Evolutionary conservation across 2,329 filamentous ascomycete species (phyloP), one percentile per base, ranked within the genome.

Genomic region (Aspergillus brunneoviolaceus): DNA sequence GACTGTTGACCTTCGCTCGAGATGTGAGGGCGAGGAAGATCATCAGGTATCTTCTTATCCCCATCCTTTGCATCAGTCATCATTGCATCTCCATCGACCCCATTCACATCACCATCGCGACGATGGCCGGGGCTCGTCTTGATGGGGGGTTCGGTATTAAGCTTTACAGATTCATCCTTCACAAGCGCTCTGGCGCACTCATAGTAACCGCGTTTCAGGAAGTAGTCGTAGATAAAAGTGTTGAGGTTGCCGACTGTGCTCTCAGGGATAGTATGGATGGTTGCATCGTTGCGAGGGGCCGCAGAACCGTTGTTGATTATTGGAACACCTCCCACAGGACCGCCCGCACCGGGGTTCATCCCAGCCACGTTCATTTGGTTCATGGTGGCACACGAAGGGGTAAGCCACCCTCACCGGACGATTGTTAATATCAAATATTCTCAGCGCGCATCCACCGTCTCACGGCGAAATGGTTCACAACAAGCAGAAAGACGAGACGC

Each of bases 31-130:
- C 77, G 83, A 4, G 94, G 94, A 45, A 98, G 83, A 71, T 96
- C 92, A 59, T 88, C 85, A 0, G 91, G 90, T 49, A 89, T 84
- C 74, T 94, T 93, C 54, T 91, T 88, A 61, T 89, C 78, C 64
- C 89, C 88, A 66, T 94, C 89, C 78, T 95, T 95, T 63, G 81
- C 84, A 72, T 96, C 92, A n/a, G 87, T 88, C 69, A 94, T 90
- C 86, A 94, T 92, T 61, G 86, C 80, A 72, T 94, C 87, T 62
- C 90, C 89, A 62, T 87, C 86, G 53, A 87, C 80, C 49, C 89
- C 89, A 72, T 92, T 92, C 58, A 90, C 84, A 68, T 91, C 87
- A 64, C 86, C 84, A 66, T 89, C 85, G 69, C 85, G 84, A 69
- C 87, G 86, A 59, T 84, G 84, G 63, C 84, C 85, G n/a, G 89